A percentile compares a stretch with the other conserved stretches of the same genome.
Conservation (phyloP, 176 grass and related monocot species). For the Panicum miliaceum region DNA sequence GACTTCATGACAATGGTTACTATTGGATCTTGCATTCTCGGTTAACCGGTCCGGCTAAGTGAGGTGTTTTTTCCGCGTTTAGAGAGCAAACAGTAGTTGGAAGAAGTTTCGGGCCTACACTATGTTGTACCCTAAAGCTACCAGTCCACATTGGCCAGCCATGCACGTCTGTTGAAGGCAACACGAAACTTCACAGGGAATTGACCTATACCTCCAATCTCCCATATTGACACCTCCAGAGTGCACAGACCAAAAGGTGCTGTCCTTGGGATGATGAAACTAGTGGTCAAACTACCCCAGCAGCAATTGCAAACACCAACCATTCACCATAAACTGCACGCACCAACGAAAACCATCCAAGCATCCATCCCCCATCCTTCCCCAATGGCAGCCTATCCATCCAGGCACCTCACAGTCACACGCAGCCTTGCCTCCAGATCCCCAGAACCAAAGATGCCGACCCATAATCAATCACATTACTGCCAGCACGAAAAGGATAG, state of each 20-base stretch:
- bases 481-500: constrained; percentile 9
- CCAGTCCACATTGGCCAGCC: background rate
- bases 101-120: background rate
- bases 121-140: background rate
- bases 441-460: constrained; percentile 37
- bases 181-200: constrained; percentile 27
- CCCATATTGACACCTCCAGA: constrained; percentile 16
- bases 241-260: constrained; percentile 12
- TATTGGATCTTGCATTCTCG: background rate
- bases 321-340: constrained; percentile 34
- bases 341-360: constrained; percentile 19
- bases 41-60: background rate
- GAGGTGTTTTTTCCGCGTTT: background rate
- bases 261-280: constrained; percentile 29
- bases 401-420: background rate
- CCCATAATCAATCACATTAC: constrained; percentile 42
- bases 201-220: constrained; percentile 15
- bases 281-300: constrained; percentile 37
- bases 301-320: constrained; percentile 30
- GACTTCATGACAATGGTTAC: background rate
- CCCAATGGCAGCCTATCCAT: constrained; percentile 22
- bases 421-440: constrained; percentile 35
- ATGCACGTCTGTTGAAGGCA: constrained; percentile 31
- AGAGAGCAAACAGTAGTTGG: background rate
- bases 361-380: constrained; percentile 1